Base-by-base conservation (phyloP, 2,329 filamentous ascomycete genomes). In the Aureobasidium melanogenum region DNA sequence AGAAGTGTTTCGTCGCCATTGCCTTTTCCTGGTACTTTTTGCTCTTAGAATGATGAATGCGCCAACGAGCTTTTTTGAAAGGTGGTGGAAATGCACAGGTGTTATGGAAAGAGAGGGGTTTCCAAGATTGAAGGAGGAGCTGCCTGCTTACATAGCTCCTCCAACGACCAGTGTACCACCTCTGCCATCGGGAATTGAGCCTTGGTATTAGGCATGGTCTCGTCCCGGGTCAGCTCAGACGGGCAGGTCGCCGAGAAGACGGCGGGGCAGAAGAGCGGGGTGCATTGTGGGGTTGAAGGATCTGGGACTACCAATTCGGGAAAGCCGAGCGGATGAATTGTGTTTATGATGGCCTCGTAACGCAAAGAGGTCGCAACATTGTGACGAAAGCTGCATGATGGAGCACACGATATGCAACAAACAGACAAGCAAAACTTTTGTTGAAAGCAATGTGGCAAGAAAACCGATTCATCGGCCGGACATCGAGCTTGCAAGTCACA, bases 1-100 rank as follows among this genome's bases (percentile, higher is more conserved):
- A 82, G 70, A 82, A 82, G 68, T 82, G 80, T 70, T 82, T 82
- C 28, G 77, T 74, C 36, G 79, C 80, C 80, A 82, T 82, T 47
- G n/a, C 39, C 72, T 44, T 22, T 17, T 55, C 22, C 24, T 15
- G 36, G 28, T 17, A 6, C 5, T 34, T 36, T 6, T 17, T 32
- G 22, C 24, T 34, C 32, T 10, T 24, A 26, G 22, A 22, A 12
- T 17, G 38, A 50, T 50, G 17, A 34, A 15, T 36, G 7, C 10
- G 30, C 9, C 30, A 10, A 32, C 10, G 30, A 8, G 8, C 7
- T 12, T 15, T 36, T 4, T 15, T 36, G 12, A 15, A 36, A 36
- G 12, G 32, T 36, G 32, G 32, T 36, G 14, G 8, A 6, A 22
- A 28, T 28, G 22, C 24, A 41, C 22, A 17, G 7, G 24, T 39